Evolutionary conservation across 2,329 filamentous ascomycete genomes (phyloP).

Genomic region (Botrytis medusae): DNA sequence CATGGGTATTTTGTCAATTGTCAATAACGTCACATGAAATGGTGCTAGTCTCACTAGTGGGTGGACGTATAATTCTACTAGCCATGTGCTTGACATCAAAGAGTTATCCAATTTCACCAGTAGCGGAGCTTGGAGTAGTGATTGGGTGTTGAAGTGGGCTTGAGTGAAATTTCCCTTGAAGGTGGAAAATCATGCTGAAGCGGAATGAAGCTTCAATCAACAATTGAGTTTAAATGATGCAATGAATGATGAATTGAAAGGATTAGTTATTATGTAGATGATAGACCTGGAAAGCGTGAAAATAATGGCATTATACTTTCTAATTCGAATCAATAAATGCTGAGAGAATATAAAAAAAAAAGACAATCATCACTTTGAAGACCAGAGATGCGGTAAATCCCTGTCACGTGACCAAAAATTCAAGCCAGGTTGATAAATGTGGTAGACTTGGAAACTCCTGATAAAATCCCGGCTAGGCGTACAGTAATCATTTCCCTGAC

Average conservation of each 20-base stretch:
- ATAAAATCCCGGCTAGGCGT: too few species aligned
- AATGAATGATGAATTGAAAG: background rate
- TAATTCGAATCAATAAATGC: background rate
- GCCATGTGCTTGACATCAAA: conserved; percentile 50
- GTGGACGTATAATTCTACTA: conserved; percentile 51
- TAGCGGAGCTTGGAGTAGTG: conserved; percentile 55
- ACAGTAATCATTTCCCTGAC: background rate
- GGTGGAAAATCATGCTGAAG: background rate
- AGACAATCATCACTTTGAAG: background rate
- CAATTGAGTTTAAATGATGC: background rate
- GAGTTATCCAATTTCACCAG: conserved; percentile 50
- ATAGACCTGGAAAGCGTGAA: background rate
- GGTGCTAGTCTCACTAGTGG: conserved; percentile 45
- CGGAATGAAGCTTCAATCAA: background rate
- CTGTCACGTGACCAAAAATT: background rate
- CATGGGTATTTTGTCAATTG: conserved; percentile 51
- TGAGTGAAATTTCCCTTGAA: background rate
- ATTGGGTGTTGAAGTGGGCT: conserved; percentile 59
- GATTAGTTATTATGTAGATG: background rate
- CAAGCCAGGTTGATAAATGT: background rate
- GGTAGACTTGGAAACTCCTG: background rate
- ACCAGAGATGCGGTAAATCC: background rate
- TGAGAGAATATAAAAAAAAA: background rate
- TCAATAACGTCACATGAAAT: conserved; percentile 53
- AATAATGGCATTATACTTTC: background rate